A percentile compares a stretch with the other conserved stretches of the same genome.
Evolutionary conservation across 2,329 filamentous ascomycete genomes (phyloP).

Genomic region (Fusarium sp.): DNA sequence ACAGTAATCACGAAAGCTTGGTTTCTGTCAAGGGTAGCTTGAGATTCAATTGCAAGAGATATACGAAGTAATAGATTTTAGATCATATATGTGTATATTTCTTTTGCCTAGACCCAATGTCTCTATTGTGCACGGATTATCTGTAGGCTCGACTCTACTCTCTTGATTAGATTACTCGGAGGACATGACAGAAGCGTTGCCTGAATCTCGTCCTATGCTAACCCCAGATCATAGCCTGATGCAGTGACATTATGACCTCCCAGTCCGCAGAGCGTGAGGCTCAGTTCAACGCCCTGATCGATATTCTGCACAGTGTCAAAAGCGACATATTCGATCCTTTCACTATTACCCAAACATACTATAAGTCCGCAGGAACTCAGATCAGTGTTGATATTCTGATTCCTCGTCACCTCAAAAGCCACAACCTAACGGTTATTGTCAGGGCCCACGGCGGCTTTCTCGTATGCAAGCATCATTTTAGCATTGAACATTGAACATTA

Average conservation of each 20-base stretch:
- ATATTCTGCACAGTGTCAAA: not conserved
- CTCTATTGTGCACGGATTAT: too few species aligned
- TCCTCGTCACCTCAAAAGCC: not conserved
- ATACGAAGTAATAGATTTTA: not conserved
- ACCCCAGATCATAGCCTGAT: not conserved
- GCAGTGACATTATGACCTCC: not conserved
- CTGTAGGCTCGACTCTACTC: not conserved
- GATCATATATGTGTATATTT: not conserved
- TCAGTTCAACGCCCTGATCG: not conserved
- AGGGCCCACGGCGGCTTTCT: not conserved
- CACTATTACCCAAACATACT: not conserved
- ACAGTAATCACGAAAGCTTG: not conserved
- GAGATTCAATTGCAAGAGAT: not conserved
- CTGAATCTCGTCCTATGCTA: not conserved
- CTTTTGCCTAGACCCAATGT: not conserved
- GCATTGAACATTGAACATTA: too few species aligned
- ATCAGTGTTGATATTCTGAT: not conserved
- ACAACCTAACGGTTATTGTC: not conserved
- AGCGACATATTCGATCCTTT: not conserved
- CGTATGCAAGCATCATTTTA: fast-evolving
- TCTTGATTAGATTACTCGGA: not conserved
- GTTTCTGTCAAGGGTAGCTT: not conserved
- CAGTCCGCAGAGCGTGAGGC: not conserved
- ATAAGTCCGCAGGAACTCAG: not conserved
- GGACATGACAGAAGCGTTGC: not conserved